Percentiles rank a stretch among this genome's conserved stretches.
phyloP scores from a whole-genome alignment of 176 grass and related monocot species.

The Eleusine indica region DNA sequence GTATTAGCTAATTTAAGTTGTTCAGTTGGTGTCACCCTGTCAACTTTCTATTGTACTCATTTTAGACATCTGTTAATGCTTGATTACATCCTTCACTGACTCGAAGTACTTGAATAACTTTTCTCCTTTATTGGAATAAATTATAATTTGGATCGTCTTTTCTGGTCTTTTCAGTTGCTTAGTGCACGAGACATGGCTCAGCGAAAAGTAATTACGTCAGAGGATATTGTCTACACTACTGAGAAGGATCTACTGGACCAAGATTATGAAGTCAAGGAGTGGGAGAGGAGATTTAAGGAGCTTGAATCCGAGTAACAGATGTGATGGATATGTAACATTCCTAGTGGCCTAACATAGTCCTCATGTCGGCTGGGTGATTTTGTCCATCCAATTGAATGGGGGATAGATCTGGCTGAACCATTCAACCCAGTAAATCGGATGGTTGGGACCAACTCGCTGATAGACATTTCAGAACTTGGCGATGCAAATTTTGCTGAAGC shows the following conservation, averaged over 20 bases:
- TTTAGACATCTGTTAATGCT: not conserved
- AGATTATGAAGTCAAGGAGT: constrained; percentile 90
- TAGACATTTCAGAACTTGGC: not conserved
- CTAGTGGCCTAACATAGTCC: constrained; percentile 29
- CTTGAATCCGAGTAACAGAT: constrained; percentile 69
- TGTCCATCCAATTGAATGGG: constrained; percentile 28
- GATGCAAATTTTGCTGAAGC: constrained; percentile 38
- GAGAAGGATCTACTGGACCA: constrained; percentile 81
- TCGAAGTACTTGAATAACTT: not conserved
- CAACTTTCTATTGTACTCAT: constrained; percentile 16
- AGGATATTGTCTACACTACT: constrained; percentile 82
- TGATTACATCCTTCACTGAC: constrained; percentile 7
- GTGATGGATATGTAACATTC: constrained; percentile 30
- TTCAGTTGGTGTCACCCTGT: constrained; percentile 10
- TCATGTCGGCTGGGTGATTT: constrained; percentile 38
- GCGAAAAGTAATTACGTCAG: constrained; percentile 68
- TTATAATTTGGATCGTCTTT: constrained; percentile 31
- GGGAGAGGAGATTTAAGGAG: constrained; percentile 71
- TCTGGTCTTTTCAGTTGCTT: constrained; percentile 61
- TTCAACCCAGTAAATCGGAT: constrained; percentile 35
- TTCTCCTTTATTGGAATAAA: constrained; percentile 30
- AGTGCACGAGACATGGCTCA: constrained; percentile 90
- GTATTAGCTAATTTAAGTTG: not conserved
- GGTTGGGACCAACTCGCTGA: constrained; percentile 10
- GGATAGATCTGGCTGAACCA: constrained; percentile 42